Evolutionary conservation across 2,329 filamentous ascomycete genomes (phyloP).

Genomic region (Aspergillus vadensis): DNA sequence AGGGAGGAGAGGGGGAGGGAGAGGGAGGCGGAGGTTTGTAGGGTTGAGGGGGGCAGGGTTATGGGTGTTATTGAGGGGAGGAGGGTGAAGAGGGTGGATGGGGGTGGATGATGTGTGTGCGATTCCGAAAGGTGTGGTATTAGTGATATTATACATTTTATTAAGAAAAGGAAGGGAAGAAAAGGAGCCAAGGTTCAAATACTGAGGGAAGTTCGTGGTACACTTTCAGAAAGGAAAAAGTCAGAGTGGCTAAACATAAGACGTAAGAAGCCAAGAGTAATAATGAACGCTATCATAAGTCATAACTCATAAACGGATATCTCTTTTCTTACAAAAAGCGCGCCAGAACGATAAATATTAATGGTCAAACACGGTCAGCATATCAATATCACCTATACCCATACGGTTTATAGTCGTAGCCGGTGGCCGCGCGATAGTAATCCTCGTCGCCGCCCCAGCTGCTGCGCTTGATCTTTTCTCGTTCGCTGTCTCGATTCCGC

Average conservation of each 20-base stretch:
- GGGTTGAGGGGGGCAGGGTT: slow-evolving; percentile 28
- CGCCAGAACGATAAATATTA: not conserved
- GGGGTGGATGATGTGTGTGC: no score
- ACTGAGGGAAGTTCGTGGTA: not conserved
- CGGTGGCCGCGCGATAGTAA: slow-evolving; percentile 42
- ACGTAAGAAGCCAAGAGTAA: not conserved
- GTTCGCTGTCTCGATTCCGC: slow-evolving; percentile 32
- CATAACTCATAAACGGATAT: slow-evolving; percentile 5
- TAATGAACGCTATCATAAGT: slow-evolving; percentile 8
- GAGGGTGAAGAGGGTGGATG: not conserved
- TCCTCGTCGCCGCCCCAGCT: slow-evolving; percentile 40
- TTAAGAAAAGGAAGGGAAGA: not conserved
- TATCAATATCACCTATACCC: slow-evolving; percentile 26
- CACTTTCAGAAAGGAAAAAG: no score
- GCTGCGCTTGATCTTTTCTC: slow-evolving; percentile 31
- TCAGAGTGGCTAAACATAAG: slow-evolving; percentile 9
- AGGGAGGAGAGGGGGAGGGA: slow-evolving; percentile 45
- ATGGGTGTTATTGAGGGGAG: slow-evolving; percentile 23
- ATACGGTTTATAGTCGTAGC: slow-evolving; percentile 32
- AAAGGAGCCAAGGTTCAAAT: not conserved
- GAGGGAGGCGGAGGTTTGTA: slow-evolving; percentile 35
- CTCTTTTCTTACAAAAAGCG: not conserved
- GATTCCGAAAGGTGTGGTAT: not conserved
- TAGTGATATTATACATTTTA: not conserved
- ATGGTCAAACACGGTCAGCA: not conserved